phyloP scores from a whole-genome alignment of 2,329 filamentous ascomycete genomes.

The Coniochaeta pulveracea region DNA sequence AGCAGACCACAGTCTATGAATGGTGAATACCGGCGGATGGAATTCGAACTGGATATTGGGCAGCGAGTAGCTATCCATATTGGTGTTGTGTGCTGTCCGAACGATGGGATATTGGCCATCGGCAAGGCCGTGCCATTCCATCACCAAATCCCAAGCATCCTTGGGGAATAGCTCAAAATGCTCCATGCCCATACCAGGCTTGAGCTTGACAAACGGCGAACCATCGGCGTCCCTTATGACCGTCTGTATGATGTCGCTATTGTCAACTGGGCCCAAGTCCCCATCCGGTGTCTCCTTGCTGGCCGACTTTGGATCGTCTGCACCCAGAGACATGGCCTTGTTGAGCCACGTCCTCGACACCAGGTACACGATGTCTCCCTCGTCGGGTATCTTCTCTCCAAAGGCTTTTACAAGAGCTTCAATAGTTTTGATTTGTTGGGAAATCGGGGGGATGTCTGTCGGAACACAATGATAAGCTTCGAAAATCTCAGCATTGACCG shows the following conservation, averaged over 20 bases:
- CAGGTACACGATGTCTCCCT: conserved; percentile 66
- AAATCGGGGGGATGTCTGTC: conserved; percentile 25
- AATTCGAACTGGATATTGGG: conserved; percentile 72
- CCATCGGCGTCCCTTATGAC: conserved; percentile 37
- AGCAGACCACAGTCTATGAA: conserved; percentile 65
- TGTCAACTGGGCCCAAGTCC: conserved; percentile 70
- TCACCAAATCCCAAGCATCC: conserved; percentile 70
- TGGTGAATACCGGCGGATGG: conserved; percentile 72
- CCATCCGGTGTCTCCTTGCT: conserved; percentile 50
- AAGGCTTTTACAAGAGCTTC: conserved; percentile 45
- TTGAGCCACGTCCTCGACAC: conserved; percentile 73
- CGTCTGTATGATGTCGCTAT: conserved; percentile 66
- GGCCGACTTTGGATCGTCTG: conserved; percentile 39
- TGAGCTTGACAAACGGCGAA: conserved; percentile 60
- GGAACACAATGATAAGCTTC: not conserved
- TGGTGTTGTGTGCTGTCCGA: conserved; percentile 68
- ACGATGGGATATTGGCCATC: conserved; percentile 59
- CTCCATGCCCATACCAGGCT: conserved; percentile 54
- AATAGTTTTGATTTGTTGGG: conserved; percentile 62
- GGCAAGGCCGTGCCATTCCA: conserved; percentile 72
- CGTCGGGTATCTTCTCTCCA: conserved; percentile 41
- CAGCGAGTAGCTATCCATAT: conserved; percentile 37
- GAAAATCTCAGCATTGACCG: not conserved
- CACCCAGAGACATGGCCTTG: conserved; percentile 55
- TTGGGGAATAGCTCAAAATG: conserved; percentile 69